phyloP scores from a whole-genome alignment of 257 asterid species.

The Primulina huaijiensis region DNA sequence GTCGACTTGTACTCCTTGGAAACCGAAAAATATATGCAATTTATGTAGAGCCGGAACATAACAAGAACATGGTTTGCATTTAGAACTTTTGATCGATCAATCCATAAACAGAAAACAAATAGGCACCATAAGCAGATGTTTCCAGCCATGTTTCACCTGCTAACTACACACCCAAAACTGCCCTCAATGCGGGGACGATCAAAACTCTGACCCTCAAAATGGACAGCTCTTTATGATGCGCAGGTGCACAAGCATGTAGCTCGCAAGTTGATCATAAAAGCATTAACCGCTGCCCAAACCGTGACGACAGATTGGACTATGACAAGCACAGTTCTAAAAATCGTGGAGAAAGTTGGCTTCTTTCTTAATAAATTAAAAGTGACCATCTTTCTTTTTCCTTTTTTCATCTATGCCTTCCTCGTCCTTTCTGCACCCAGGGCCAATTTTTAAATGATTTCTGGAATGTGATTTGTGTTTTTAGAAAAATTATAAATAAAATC shows the following conservation, averaged over 20 bases:
- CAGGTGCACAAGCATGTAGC: neutral
- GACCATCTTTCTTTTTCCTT: neutral
- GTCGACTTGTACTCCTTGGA: conserved; percentile 2
- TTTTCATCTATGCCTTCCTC: neutral
- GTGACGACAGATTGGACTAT: neutral
- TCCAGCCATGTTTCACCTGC: neutral
- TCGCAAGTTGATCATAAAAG: neutral
- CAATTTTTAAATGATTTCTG: neutral
- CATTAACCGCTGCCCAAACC: neutral
- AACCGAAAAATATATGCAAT: neutral
- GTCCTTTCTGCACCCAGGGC: neutral
- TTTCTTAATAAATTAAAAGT: neutral
- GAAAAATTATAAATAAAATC: too few species aligned
- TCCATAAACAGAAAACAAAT: too few species aligned
- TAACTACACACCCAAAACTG: neutral
- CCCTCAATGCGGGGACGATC: neutral
- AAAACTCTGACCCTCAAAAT: neutral
- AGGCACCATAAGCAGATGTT: neutral
- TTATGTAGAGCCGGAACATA: neutral
- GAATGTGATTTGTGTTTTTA: neutral
- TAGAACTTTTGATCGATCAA: neutral
- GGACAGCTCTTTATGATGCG: neutral
- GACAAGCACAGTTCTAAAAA: neutral
- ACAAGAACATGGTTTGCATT: conserved; percentile 6
- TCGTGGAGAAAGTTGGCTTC: neutral